Percentiles rank a stretch among this genome's conserved stretches.
Evolutionary conservation across 2,329 filamentous ascomycete genomes (phyloP).

Genomic region (Fusarium sp.): DNA sequence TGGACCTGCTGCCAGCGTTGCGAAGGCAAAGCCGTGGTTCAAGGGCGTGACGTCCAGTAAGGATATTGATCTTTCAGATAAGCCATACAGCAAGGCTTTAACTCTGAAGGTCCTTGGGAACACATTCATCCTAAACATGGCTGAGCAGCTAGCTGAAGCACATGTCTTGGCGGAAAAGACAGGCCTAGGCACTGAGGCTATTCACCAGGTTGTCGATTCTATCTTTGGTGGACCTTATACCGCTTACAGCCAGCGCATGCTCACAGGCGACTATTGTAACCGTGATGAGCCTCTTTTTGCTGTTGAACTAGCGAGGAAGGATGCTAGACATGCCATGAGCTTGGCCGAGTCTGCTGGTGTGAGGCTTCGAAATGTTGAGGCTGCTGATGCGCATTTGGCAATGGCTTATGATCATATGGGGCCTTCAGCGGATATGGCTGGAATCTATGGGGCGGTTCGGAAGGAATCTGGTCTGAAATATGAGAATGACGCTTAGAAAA

Average conservation of each 20-base stretch:
- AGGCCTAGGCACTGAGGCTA: constrained; percentile 75
- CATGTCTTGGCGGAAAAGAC: constrained; percentile 83
- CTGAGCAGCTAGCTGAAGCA: constrained; percentile 82
- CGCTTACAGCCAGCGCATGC: constrained; percentile 80
- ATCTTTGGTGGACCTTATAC: constrained; percentile 82
- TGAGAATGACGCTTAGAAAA: constrained; percentile 63
- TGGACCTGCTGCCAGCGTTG: constrained; percentile 69
- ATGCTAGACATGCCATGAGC: constrained; percentile 77
- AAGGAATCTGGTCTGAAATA: constrained; percentile 79
- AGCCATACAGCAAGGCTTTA: constrained; percentile 75
- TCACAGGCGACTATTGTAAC: constrained; percentile 79
- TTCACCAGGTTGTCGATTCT: constrained; percentile 77
- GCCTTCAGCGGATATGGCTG: constrained; percentile 80
- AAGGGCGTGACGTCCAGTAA: constrained; percentile 76
- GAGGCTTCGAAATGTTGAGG: constrained; percentile 71
- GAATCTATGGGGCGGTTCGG: constrained; percentile 83
- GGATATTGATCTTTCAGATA: constrained; percentile 76
- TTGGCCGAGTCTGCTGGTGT: constrained; percentile 73
- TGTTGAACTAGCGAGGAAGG: constrained; percentile 85
- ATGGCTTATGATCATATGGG: constrained; percentile 76
- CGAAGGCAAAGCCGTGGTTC: constrained; percentile 75
- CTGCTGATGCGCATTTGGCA: constrained; percentile 75
- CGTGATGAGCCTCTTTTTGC: constrained; percentile 83
- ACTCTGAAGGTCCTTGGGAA: constrained; percentile 87
- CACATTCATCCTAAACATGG: constrained; percentile 85